Evolutionary conservation across 805 yeast genomes (phyloP), one percentile per base, ranked within the genome.

Genomic region (Saccharomycopsis babjevae): DNA sequence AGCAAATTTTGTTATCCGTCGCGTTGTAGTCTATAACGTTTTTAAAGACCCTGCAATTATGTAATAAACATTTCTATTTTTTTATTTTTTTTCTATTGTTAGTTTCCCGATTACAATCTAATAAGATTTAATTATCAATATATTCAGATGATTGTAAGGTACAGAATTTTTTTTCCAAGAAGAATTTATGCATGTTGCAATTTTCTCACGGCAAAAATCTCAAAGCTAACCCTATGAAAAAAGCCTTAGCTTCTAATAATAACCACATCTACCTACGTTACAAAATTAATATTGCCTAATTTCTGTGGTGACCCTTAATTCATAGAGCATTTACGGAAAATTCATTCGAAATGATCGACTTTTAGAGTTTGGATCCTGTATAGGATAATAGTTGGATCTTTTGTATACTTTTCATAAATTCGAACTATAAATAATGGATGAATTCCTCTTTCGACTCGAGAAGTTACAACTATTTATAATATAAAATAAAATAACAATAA

Each of bases 111-210:
- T 32, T 32, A 28, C 4, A 34, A 3, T 34, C 2, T 13, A 40
- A 40, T 40, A 40, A 40, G 11, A 40, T n/a, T 8, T 2, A 34
- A 34, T 34, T 13, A 34, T 34, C 10, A 3, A 34, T 8, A 34
- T 34, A 34, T 34, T 3, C 2, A 13, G 15, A 34, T 34, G 10
- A 34, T 34, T 13, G 38, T 7, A 7, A 34, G 38, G 38, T 34
- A 13, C 46, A 40, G 4, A n/a, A 20, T 8, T 22, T 46, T 46
- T 46, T 22, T 46, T 28, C n/a, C 25, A 22, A 20, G 30, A 7
- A 11, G 52, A 46, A 46, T 46, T 46, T 46, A 46, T 46, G 52
- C 52, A 46, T 46, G 52, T 46, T 46, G 52, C 22, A 46, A 46
- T 22, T 25, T 43, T 46, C 16, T 46, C 32, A 25, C 52, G 52